Percentiles rank a stretch among this genome's conserved stretches.
These are phyloP conservation scores for Hypoxylon sp. DNA, from an alignment of 2,329 filamentous ascomycete genomes.

Conservation along the genomic window DNA sequence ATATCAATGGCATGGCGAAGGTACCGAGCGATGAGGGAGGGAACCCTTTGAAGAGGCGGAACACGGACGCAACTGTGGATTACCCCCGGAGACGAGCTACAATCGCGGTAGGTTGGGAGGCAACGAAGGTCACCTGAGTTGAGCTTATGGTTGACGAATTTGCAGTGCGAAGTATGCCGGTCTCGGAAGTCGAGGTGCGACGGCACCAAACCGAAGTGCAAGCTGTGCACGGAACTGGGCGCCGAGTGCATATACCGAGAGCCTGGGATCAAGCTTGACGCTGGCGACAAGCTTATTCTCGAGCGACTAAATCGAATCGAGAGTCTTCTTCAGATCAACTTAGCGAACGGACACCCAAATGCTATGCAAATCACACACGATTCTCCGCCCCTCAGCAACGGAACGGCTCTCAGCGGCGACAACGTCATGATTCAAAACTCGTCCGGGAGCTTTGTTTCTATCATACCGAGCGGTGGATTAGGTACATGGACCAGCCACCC, in stretches of 20 bases:
- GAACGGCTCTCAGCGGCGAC: conserved; percentile 70
- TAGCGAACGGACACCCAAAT: conserved; percentile 64
- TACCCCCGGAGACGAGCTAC: conserved; percentile 74
- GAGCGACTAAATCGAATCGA: conserved; percentile 84
- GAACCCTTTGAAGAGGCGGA: conserved; percentile 69
- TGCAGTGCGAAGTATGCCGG: conserved; percentile 82
- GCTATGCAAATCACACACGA: conserved; percentile 69
- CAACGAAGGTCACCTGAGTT: conserved; percentile 27
- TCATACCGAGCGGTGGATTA: conserved; percentile 72
- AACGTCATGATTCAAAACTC: conserved; percentile 62
- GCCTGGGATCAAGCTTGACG: conserved; percentile 87
- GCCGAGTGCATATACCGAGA: conserved; percentile 88
- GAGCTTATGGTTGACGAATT: conserved; percentile 35
- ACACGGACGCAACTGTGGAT: conserved; percentile 70
- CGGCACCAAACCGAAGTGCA: conserved; percentile 83
- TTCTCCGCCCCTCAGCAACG: conserved; percentile 74
- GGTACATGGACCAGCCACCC: conserved; percentile 75
- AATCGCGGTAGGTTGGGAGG: conserved; percentile 67
- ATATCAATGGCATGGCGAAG: conserved; percentile 60
- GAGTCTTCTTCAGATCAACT: conserved; percentile 77
- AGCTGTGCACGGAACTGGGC: conserved; percentile 83
- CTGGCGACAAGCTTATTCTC: conserved; percentile 86
- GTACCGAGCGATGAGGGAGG: conserved; percentile 63
- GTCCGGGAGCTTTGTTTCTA: conserved; percentile 61
- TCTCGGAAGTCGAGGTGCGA: conserved; percentile 84